phyloP scores from a whole-genome alignment of 768 basidiomycete genomes.

The Boletus eberwhitei region DNA sequence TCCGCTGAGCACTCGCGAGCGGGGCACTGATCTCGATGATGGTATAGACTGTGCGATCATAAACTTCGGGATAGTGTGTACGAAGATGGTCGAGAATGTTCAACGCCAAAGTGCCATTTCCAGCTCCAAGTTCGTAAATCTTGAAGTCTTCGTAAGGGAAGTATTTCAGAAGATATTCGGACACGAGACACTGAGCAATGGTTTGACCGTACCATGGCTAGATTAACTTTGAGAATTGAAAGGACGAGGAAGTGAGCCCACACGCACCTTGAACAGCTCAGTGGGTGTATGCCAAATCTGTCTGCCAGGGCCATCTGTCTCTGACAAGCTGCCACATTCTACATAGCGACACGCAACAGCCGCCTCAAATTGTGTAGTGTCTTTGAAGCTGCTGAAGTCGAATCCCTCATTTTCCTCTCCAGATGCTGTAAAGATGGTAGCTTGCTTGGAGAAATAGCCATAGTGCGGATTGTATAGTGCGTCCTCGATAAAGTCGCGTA shows the following conservation, averaged over 20 bases:
- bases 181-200: conserved; percentile 82
- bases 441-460: conserved; percentile 94
- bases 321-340: conserved; percentile 58
- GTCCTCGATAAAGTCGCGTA: conserved; percentile 96
- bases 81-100: conserved; percentile 83
- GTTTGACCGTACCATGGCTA: conserved; percentile 96
- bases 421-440: conserved; percentile 77
- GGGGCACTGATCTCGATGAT: conserved; percentile 93
- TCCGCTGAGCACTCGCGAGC: conserved; percentile 67
- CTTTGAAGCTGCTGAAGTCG: conserved; percentile 64
- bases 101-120: conserved; percentile 91
- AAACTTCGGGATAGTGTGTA: conserved; percentile 82
- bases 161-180: conserved; percentile 90
- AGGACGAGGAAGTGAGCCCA: not conserved
- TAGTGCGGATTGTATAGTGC: conserved; percentile 96
- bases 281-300: conserved; percentile 99
- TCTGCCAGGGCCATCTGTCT: conserved; percentile 64
- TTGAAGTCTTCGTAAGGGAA: conserved; percentile 96
- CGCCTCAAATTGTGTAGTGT: conserved; percentile 75
- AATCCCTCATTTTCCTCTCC: conserved; percentile 44
- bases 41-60: conserved; percentile 86
- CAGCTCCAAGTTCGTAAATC: conserved; percentile 97
- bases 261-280: conserved; percentile 86
- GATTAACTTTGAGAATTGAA: conserved; percentile 8
- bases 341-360: conserved; percentile 76